Evolutionary conservation across 805 yeast genomes (phyloP), one percentile per base, ranked within the genome.

Genomic region (Saturnispora zaruensis): DNA sequence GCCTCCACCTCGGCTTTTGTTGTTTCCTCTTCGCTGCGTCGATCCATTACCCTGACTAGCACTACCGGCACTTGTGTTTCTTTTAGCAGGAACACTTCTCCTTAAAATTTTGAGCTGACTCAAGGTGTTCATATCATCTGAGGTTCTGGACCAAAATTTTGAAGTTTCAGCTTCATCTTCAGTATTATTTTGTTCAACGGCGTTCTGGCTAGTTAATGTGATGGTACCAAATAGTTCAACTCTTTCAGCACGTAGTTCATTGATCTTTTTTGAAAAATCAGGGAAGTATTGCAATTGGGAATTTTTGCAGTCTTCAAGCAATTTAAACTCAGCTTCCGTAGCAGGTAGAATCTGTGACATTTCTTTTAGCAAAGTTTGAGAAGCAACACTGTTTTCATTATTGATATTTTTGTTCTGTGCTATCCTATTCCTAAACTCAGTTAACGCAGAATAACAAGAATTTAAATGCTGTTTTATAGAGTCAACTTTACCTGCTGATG

Each of bases 301-400:
- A 5, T 41, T 58, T 25, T 63, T 59, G 18, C 73, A 62, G 5
- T 68, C 75, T 0, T 58, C 62, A 44, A 79, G 56, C 45, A 58
- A 61, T 6, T 68, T 63, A 60, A 70, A 83, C 38, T 72, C 82
- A 16, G 58, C 61, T 42, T 72, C 72, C 14, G 71, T 73, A 2
- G 71, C 68, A 1, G 89, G 88, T 30, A 82, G 66, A 45, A 65
- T 68, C 18, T 61, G 54, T 0, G 86, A 79, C 79, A 82, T 74
- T 41, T 78, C 81, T 52, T 72, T 71, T 51, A 82, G 59, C 0
- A 79, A 63, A 1, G 62, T 64, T 49, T 69, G 70, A 0, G 71
- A 59, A 8, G 70, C 67, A 46, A 72, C 65, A 1, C 68, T 56
- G 0, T 66, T 61, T 20, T 71, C 68, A 16, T 55, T 54, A 43